These are phyloP conservation scores for Amoeboradix gromovi DNA, from an alignment of 371 early-diverging fungal genomes.

Conservation along the genomic window DNA sequence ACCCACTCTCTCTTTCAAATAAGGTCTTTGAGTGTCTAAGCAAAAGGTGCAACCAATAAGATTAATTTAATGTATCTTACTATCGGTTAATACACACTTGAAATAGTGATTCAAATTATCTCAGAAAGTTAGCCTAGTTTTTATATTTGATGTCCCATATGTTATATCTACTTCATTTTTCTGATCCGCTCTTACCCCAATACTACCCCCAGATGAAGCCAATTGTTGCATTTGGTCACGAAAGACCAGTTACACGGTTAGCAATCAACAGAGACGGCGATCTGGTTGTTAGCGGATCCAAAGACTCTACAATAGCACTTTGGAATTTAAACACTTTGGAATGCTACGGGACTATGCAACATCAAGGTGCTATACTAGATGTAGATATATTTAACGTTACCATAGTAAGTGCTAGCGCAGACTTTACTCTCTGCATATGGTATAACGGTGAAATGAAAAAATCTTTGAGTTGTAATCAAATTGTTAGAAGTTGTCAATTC, in stretches of 20 bases:
- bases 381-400: slow-evolving; percentile 29
- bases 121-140: too few relatives aligned
- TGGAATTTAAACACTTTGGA: slow-evolving; percentile 95
- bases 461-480: neutral
- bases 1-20: too few relatives aligned
- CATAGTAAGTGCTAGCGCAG: neutral
- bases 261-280: slow-evolving; percentile 98
- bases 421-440: slow-evolving; percentile 23
- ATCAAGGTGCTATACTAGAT: slow-evolving; percentile 80
- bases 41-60: too few relatives aligned
- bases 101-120: too few relatives aligned
- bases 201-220: slow-evolving; percentile 35
- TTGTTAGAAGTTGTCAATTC: slow-evolving; percentile 1
- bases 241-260: slow-evolving; percentile 85
- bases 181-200: too few relatives aligned
- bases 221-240: slow-evolving; percentile 82
- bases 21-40: too few relatives aligned
- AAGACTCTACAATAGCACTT: slow-evolving; percentile 70
- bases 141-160: too few relatives aligned
- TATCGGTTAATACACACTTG: too few relatives aligned
- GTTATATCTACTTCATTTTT: too few relatives aligned
- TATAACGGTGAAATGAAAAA: slow-evolving; percentile 1
- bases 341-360: slow-evolving; percentile 75
- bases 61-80: too few relatives aligned
- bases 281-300: slow-evolving; percentile 80